Conservation (phyloP, 495 filamentous ascomycete genomes). For the Lasiosphaeris hirsuta region DNA sequence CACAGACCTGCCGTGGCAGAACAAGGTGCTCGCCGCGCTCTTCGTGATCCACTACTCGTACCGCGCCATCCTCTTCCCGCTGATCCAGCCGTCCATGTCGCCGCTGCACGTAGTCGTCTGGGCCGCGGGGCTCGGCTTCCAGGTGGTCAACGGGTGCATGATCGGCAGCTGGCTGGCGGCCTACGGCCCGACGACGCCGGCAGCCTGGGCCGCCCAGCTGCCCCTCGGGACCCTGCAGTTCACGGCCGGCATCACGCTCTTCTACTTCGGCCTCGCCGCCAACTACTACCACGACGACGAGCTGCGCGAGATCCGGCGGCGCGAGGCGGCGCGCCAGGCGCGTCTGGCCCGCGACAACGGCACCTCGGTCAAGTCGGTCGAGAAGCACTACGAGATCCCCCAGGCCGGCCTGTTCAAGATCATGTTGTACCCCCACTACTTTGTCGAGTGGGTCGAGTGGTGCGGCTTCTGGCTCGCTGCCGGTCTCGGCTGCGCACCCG, state of each 20-base stretch:
- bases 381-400: constrained; percentile 91
- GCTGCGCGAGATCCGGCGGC: constrained; percentile 65
- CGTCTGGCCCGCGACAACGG: constrained; percentile 39
- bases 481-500: constrained; percentile 63
- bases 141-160: constrained; percentile 71
- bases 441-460: constrained; percentile 97
- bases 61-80: constrained; percentile 76
- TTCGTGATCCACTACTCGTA: constrained; percentile 85
- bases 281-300: constrained; percentile 85
- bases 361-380: constrained; percentile 38
- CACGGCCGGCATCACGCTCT: constrained; percentile 47
- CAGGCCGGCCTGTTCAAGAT: constrained; percentile 74
- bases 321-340: constrained; percentile 23
- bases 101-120: constrained; percentile 71
- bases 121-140: constrained; percentile 61
- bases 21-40: constrained; percentile 61
- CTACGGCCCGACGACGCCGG: constrained; percentile 61
- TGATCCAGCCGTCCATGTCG: constrained; percentile 86
- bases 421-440: constrained; percentile 88
- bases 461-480: constrained; percentile 74
- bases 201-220: constrained; percentile 51
- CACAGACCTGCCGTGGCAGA: constrained; percentile 58
- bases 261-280: constrained; percentile 62
- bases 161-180: constrained; percentile 79
- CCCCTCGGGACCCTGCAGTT: constrained; percentile 40